A percentile compares a stretch with the other conserved stretches of the same genome.
Evolutionary conservation across 2,329 filamentous ascomycete genomes (phyloP).

Genomic region (Microthyrium microscopicum): DNA sequence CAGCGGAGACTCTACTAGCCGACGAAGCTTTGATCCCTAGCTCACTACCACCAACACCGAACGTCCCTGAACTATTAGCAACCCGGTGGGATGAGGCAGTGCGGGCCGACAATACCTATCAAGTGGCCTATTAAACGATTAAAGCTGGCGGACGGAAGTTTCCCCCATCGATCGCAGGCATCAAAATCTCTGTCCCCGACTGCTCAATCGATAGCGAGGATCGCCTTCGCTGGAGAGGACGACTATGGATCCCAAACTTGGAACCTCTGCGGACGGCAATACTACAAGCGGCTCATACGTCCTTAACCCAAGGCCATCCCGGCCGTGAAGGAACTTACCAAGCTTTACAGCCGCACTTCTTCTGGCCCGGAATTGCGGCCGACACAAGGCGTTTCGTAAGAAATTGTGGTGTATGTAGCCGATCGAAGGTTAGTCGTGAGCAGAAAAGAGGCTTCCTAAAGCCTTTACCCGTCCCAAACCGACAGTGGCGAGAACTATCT

Average conservation of each 20-base stretch:
- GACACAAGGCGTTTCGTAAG: background rate
- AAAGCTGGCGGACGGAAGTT: too few species aligned
- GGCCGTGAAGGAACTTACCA: background rate
- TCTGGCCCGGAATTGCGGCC: background rate
- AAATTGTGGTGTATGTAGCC: too few species aligned
- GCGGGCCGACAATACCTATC: too few species aligned
- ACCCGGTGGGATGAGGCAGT: background rate
- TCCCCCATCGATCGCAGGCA: too few species aligned
- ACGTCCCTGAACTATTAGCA: too few species aligned
- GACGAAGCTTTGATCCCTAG: too few species aligned
- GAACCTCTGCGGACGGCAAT: conserved; percentile 1
- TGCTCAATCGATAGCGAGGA: background rate
- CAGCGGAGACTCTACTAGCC: too few species aligned
- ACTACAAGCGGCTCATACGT: conserved; percentile 1
- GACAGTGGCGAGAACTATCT: conserved; percentile 8
- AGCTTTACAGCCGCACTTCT: background rate
- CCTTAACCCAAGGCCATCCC: conserved; percentile 1
- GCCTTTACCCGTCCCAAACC: conserved; percentile 4
- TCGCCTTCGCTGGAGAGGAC: too few species aligned
- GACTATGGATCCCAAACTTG: background rate
- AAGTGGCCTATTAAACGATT: too few species aligned
- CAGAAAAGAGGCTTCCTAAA: too few species aligned
- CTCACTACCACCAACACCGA: too few species aligned
- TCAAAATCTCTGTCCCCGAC: background rate
- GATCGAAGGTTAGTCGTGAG: too few species aligned